A percentile compares a stretch with the other conserved stretches of the same genome.
These are phyloP conservation scores for Phytophthora boehmeriae DNA, from an alignment of 352 stramenopile species.

Conservation along the genomic window DNA sequence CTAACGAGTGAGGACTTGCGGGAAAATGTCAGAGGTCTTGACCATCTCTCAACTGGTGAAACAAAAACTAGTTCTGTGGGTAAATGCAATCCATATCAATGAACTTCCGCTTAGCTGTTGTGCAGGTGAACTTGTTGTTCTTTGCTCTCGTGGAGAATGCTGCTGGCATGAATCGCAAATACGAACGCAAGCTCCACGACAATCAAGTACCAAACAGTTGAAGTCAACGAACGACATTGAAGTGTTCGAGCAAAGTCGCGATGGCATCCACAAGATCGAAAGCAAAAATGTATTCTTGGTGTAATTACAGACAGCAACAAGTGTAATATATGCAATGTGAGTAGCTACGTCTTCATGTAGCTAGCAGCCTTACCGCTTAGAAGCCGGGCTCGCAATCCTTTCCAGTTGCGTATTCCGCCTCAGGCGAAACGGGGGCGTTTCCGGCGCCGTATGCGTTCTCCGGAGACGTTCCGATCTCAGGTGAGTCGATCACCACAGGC, in stretches of 20 bases:
- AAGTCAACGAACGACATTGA: too few species aligned
- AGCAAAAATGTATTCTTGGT: too few species aligned
- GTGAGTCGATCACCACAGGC: constrained; percentile 1
- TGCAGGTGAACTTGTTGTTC: background rate
- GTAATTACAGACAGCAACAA: too few species aligned
- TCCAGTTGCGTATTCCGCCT: background rate
- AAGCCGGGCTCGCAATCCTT: constrained; percentile 21
- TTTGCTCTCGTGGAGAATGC: background rate
- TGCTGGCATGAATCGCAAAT: too few species aligned
- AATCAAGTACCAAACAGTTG: too few species aligned
- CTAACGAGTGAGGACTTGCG: constrained; percentile 9
- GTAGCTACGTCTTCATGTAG: background rate
- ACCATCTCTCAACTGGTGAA: background rate
- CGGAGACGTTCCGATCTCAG: constrained; percentile 14
- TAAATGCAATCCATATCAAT: background rate
- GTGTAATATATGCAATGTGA: background rate
- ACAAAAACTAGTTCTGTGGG: too few species aligned
- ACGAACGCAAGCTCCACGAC: too few species aligned
- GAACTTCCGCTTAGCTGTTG: background rate
- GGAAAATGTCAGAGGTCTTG: background rate
- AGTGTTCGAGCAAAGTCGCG: too few species aligned
- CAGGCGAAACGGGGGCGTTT: background rate
- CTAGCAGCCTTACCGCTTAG: constrained; percentile 1
- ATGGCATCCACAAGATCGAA: too few species aligned
- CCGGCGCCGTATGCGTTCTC: constrained; percentile 11